Evolutionary conservation across 192 early-diverging fungal genomes (phyloP).

Genomic region (Kickxella alabastrina): DNA sequence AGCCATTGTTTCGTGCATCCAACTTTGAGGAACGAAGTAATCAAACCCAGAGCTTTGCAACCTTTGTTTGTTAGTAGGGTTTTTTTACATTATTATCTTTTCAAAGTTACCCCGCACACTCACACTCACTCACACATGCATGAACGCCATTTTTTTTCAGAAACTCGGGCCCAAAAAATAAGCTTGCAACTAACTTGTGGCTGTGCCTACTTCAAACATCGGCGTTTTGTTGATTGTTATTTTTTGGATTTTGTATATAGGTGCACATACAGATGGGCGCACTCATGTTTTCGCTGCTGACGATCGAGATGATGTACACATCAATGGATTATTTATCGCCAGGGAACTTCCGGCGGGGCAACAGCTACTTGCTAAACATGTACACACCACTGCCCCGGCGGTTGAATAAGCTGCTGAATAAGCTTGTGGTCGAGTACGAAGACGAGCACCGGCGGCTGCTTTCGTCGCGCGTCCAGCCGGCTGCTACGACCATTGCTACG

Average conservation of each 20-base stretch:
- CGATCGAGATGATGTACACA: slow-evolving; percentile 52
- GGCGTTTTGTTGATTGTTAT: too few species aligned
- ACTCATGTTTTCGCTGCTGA: slow-evolving; percentile 49
- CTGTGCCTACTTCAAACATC: too few species aligned
- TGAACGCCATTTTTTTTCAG: not conserved
- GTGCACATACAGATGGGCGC: slow-evolving; percentile 47
- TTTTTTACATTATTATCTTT: too few species aligned
- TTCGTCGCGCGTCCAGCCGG: slow-evolving; percentile 7
- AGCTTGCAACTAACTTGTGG: not conserved
- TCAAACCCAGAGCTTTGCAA: too few species aligned
- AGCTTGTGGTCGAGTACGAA: slow-evolving; percentile 33
- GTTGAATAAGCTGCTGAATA: slow-evolving; percentile 28
- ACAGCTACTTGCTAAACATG: slow-evolving; percentile 38
- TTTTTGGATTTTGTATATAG: too few species aligned
- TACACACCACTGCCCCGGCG: slow-evolving; percentile 33
- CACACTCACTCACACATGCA: too few species aligned
- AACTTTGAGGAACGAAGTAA: not conserved
- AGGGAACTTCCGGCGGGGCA: slow-evolving; percentile 40
- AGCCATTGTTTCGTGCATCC: too few species aligned
- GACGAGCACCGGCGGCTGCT: slow-evolving; percentile 37
- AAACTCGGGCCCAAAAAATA: not conserved
- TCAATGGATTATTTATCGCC: slow-evolving; percentile 52
- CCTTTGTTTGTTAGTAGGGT: too few species aligned
- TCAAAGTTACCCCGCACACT: too few species aligned
- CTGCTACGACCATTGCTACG: not conserved